Conservation (phyloP, 2,329 filamentous ascomycete genomes). For the Claviceps arundinis region DNA sequence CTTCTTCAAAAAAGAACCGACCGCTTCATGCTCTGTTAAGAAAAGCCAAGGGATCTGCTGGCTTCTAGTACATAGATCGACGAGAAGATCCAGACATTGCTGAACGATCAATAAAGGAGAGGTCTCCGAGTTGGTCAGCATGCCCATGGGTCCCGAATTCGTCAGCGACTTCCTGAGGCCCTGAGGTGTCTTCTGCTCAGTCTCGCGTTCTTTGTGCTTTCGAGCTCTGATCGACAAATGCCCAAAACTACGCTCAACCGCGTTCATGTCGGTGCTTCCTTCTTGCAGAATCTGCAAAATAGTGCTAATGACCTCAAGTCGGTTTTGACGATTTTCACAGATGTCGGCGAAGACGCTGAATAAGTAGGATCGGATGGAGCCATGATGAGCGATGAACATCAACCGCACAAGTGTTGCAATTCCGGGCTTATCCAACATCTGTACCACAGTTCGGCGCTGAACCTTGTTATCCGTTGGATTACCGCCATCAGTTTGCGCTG, state of each 20-base stretch:
- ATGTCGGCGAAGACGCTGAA: conserved; percentile 83
- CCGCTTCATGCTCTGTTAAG: conserved; percentile 78
- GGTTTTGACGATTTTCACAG: conserved; percentile 92
- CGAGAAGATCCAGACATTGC: conserved; percentile 78
- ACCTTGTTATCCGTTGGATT: conserved; percentile 46
- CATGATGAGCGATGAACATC: conserved; percentile 93
- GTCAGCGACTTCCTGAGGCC: conserved; percentile 63
- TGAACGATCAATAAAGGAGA: conserved; percentile 92
- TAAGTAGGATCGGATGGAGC: conserved; percentile 69
- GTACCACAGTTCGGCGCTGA: conserved; percentile 70
- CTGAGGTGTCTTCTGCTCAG: conserved; percentile 63
- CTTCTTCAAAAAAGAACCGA: conserved; percentile 62
- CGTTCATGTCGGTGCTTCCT: conserved; percentile 81
- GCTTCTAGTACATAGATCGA: conserved; percentile 73
- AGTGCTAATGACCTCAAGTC: conserved; percentile 85
- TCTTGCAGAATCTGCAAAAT: conserved; percentile 90
- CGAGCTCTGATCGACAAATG: conserved; percentile 86
- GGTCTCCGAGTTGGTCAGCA: conserved; percentile 62
- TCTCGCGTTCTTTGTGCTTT: conserved; percentile 53
- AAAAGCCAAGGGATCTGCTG: conserved; percentile 83
- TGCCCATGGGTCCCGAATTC: conserved; percentile 32
- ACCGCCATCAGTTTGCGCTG: conserved; percentile 10
- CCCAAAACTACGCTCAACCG: conserved; percentile 89
- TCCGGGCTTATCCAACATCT: conserved; percentile 93
- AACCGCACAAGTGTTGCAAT: conserved; percentile 93